phyloP scores from a whole-genome alignment of 768 basidiomycete genomes.

The Albatrellus ellisii region DNA sequence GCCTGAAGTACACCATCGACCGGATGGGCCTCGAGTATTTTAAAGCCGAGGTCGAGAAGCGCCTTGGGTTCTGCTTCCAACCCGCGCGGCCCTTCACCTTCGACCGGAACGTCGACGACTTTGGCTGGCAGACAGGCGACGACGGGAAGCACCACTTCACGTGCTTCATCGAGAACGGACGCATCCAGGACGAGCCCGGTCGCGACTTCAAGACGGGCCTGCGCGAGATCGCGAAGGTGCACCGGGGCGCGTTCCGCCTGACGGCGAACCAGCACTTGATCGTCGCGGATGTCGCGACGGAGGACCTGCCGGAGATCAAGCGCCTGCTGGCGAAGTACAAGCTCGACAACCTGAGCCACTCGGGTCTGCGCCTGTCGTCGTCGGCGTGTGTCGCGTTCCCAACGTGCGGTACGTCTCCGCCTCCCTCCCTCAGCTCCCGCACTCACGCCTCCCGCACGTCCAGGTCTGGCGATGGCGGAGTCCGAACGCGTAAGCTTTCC shows the following conservation, averaged over 20 bases:
- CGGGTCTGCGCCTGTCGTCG: constrained; percentile 72
- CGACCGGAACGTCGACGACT: constrained; percentile 85
- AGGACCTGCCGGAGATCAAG: constrained; percentile 71
- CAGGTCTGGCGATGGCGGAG: constrained; percentile 68
- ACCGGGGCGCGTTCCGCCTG: constrained; percentile 88
- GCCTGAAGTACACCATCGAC: constrained; percentile 95
- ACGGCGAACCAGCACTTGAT: constrained; percentile 94
- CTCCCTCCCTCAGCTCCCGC: background rate
- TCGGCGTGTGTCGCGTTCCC: constrained; percentile 98
- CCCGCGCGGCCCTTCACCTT: constrained; percentile 72
- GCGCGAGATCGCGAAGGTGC: constrained; percentile 83
- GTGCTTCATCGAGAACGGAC: constrained; percentile 94
- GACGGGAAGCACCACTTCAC: constrained; percentile 89
- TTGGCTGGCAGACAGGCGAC: constrained; percentile 81
- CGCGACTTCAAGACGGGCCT: constrained; percentile 88
- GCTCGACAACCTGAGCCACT: constrained; percentile 74
- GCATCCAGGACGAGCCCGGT: constrained; percentile 88
- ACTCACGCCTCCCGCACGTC: constrained; percentile 1
- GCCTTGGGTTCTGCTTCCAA: constrained; percentile 64
- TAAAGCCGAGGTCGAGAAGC: constrained; percentile 82
- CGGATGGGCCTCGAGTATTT: constrained; percentile 84
- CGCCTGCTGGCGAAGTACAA: constrained; percentile 69
- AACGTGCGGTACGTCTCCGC: constrained; percentile 51
- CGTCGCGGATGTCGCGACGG: constrained; percentile 67
- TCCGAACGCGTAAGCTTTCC: constrained; percentile 45